A percentile compares a stretch with the other conserved stretches of the same genome.
Conservation (phyloP, 2,329 filamentous ascomycete genomes). For the Stromatinia cepivora region DNA sequence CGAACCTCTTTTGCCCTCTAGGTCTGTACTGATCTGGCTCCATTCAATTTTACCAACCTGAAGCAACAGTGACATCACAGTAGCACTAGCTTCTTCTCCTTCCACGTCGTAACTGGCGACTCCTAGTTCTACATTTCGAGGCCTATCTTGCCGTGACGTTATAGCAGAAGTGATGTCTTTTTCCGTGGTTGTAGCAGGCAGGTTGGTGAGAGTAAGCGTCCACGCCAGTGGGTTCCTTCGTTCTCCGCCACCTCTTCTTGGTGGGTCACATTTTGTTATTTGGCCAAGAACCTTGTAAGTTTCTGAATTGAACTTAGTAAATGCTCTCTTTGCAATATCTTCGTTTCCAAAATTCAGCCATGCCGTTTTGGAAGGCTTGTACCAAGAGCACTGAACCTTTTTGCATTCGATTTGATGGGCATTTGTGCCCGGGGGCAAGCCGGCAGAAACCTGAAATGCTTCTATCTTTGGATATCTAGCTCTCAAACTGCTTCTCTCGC, state of each 20-base stretch:
- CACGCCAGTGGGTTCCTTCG: slow-evolving; percentile 29
- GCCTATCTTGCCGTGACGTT: slow-evolving; percentile 23
- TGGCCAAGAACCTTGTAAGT: slow-evolving; percentile 32
- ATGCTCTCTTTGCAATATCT: slow-evolving; percentile 32
- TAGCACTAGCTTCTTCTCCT: slow-evolving; percentile 29
- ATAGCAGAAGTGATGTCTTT: slow-evolving; percentile 30
- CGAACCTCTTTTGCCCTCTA: slow-evolving; percentile 8
- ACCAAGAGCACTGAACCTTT: slow-evolving; percentile 37
- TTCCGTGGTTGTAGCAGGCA: slow-evolving; percentile 28
- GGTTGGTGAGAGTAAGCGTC: slow-evolving; percentile 33
- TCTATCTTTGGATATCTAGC: background rate
- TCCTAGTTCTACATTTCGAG: slow-evolving; percentile 30
- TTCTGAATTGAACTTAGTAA: slow-evolving; percentile 31
- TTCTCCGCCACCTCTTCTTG: background rate
- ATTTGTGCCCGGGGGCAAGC: slow-evolving; percentile 19
- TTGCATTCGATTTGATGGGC: slow-evolving; percentile 31
- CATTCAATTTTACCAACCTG: slow-evolving; percentile 25
- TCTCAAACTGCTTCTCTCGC: slow-evolving; percentile 16
- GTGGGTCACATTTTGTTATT: slow-evolving; percentile 24
- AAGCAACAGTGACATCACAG: slow-evolving; percentile 27
- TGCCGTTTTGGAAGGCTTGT: slow-evolving; percentile 32
- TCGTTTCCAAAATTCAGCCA: slow-evolving; percentile 35
- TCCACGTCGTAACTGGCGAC: slow-evolving; percentile 25
- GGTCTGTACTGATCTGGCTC: background rate
- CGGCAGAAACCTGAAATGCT: background rate